These are phyloP conservation scores for Yamadazyma friedrichii DNA, from an alignment of 1,139 yeast species.

Conservation along the genomic window DNA sequence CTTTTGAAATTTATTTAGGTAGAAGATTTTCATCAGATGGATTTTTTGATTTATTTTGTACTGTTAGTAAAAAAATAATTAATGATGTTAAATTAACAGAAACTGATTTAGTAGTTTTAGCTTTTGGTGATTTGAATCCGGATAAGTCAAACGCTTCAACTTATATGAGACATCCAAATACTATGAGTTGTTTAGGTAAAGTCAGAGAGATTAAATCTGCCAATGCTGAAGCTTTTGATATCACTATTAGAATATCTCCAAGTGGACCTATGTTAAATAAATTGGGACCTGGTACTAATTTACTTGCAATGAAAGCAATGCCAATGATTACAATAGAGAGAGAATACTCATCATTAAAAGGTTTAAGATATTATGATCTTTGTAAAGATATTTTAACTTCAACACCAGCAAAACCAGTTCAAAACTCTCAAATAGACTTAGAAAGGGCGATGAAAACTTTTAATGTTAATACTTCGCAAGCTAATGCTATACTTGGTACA, in stretches of 20 bases:
- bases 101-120: conserved; percentile 73
- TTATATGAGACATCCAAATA: conserved; percentile 26
- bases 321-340: conserved; percentile 92
- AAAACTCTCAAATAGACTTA: conserved; percentile 34
- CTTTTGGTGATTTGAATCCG: conserved; percentile 30
- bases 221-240: conserved; percentile 64
- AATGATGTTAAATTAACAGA: conserved; percentile 62
- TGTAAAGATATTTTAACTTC: conserved; percentile 65
- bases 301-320: conserved; percentile 71
- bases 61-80: conserved; percentile 54
- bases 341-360: conserved; percentile 82
- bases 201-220: conserved; percentile 68
- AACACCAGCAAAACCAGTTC: conserved; percentile 46
- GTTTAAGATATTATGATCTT: conserved; percentile 78
- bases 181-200: conserved; percentile 70
- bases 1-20: conserved; percentile 71
- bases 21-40: conserved; percentile 82
- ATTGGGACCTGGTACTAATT: conserved; percentile 60
- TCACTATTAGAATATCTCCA: conserved; percentile 68
- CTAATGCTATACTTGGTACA: conserved; percentile 79
- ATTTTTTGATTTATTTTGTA: conserved; percentile 85
- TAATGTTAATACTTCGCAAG: conserved; percentile 83
- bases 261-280: conserved; percentile 49
- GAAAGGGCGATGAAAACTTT: conserved; percentile 43
- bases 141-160: conserved; percentile 18